Base-by-base conservation (phyloP, 176 grass and related monocot genomes). In the Cenchrus fungigraminus region DNA sequence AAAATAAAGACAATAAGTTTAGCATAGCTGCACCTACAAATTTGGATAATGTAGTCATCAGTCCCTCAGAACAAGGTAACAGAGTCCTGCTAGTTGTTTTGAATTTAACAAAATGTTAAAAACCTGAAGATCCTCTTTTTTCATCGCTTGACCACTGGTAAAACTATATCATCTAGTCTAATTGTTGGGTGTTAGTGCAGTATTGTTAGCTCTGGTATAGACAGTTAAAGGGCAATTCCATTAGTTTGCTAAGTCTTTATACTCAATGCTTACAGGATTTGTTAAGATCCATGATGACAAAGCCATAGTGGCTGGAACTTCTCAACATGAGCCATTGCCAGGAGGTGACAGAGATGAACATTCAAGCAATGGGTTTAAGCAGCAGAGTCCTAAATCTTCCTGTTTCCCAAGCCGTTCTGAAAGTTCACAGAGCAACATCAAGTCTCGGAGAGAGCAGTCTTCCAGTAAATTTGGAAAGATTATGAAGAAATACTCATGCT, bases 401-500 rank as follows among this genome's bases (percentile, higher is more conserved):
- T 69, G 71, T 77, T 84, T 77, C 4, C 59, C 22, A 22, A 65
- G 65, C 74, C 57, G 3, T 86, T 78, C 83, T 1, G 47, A 68
- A 40, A 54, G 53, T 82, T 81, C 79, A 22, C 61, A 46, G 22
- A 69, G 64, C 32, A 89, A 52, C 52, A 71, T 12, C 6, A 89
- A 54, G 37, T 67, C 63, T 80, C 42, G 13, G 37, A 77, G 80
- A 34, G 34, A n/a, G 12, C 79, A 56, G 42, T 72, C 87, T 63
- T 61, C 68, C 40, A 0, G 76, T 10, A 89, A 80, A 67, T 67
- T 89, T 59, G 80, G 76, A 62, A 89, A 87, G 81, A 58, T 87
- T 14, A 87, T 84, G 14, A 89, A 79, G 87, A 92, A 82, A 55
- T 92, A 87, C 72, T 92, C 46, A 37, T 92, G 91, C 56, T 92